phyloP scores from a whole-genome alignment of 2,329 filamentous ascomycete species.

The Cladosporium phlei region DNA sequence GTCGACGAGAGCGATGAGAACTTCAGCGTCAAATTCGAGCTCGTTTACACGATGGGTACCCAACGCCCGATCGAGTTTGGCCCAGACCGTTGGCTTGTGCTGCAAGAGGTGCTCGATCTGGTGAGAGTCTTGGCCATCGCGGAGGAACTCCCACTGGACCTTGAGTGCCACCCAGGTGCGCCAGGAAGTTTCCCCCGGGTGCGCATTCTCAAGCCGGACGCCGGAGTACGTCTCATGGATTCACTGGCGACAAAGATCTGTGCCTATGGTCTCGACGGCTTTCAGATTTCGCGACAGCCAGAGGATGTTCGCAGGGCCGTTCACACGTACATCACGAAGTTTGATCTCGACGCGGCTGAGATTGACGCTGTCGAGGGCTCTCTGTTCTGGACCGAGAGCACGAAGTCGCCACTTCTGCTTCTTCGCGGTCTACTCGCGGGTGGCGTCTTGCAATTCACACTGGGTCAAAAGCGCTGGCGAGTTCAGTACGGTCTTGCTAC shows the following conservation, averaged over 20 bases:
- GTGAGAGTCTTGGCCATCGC: slow-evolving; percentile 17
- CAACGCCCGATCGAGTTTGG: slow-evolving; percentile 39
- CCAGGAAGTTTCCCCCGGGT: slow-evolving; percentile 49
- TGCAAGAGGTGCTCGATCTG: slow-evolving; percentile 34
- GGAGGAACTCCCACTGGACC: slow-evolving; percentile 13
- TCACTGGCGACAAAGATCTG: slow-evolving; percentile 32
- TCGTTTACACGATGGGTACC: slow-evolving; percentile 42
- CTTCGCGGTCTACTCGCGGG: slow-evolving; percentile 60
- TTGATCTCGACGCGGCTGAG: slow-evolving; percentile 8
- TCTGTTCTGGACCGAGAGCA: slow-evolving; percentile 18
- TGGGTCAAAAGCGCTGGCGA: slow-evolving; percentile 62
- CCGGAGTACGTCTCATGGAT: slow-evolving; percentile 28
- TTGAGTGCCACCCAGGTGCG: slow-evolving; percentile 14
- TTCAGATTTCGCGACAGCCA: slow-evolving; percentile 17
- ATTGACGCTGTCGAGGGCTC: slow-evolving; percentile 14
- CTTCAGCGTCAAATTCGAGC: slow-evolving; percentile 38
- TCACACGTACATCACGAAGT: slow-evolving; percentile 17
- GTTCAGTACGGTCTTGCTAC: slow-evolving; percentile 54
- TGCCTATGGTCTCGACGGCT: slow-evolving; percentile 23
- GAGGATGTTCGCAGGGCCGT: slow-evolving; percentile 15
- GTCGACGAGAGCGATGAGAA: slow-evolving; percentile 57
- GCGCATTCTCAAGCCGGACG: slow-evolving; percentile 47
- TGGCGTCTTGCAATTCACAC: slow-evolving; percentile 53
- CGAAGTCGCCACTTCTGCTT: slow-evolving; percentile 44
- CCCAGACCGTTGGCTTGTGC: slow-evolving; percentile 36